Conservation (phyloP, 148 eudicot species). For the Rhododendron ovatum region DNA sequence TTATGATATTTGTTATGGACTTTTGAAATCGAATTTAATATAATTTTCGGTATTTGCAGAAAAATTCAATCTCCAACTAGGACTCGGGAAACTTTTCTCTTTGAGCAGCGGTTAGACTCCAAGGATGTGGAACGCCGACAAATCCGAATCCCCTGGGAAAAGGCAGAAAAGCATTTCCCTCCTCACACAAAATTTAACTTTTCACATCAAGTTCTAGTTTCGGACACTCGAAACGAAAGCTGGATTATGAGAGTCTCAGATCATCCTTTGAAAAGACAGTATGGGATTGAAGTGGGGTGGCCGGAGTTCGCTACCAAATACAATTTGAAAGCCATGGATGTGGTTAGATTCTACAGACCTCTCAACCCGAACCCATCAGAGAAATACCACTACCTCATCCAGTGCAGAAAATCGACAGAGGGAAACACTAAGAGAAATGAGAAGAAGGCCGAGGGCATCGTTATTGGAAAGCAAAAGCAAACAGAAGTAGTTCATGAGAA, state of each 20-base stretch:
- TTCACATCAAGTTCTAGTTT: not conserved
- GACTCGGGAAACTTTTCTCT: not conserved
- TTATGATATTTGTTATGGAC: not conserved
- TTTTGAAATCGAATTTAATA: not conserved
- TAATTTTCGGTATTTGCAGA: not conserved
- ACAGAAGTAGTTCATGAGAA: not conserved
- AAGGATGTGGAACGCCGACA: not conserved
- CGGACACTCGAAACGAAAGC: not conserved
- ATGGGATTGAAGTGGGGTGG: not conserved
- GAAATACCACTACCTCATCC: not conserved
- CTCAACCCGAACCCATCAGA: not conserved
- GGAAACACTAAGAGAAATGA: too few relatives aligned
- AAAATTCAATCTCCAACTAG: not conserved
- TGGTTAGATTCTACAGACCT: not conserved
- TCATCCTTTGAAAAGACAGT: not conserved
- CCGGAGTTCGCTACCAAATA: not conserved
- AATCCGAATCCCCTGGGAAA: not conserved
- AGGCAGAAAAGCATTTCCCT: not conserved
- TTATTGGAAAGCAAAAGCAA: not conserved
- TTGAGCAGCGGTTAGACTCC: not conserved
- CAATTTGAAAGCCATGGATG: not conserved
- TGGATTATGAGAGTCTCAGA: not conserved
- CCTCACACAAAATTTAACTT: not conserved
- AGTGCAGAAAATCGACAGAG: not conserved
- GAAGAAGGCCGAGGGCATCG: not conserved